Base-by-base conservation (phyloP, 345 rosid genomes). In the Citropsis articulata region DNA sequence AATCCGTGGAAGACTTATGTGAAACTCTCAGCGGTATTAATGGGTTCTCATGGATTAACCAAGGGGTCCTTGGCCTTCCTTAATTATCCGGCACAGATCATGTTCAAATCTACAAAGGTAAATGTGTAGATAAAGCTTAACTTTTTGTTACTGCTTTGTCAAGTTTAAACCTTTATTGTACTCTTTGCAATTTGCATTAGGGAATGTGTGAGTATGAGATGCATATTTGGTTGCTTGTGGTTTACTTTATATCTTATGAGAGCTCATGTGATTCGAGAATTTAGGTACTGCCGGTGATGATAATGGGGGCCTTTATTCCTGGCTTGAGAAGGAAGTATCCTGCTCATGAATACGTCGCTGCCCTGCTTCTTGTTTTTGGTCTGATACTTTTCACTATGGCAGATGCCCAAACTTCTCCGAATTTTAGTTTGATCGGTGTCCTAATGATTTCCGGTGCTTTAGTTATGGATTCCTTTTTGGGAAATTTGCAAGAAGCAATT, bases 91-190 rank as follows among this genome's bases (percentile, higher is more conserved):
- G 99, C 99, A n/a, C 99, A 95, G 81, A 89, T 95, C 82, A 95
- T 95, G 98, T 95, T 96, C 82, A 96, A 96, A 83, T 96, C 99
- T 87, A 96, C 99, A 77, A 94, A 96, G 97, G 99, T 91, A 78
- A 45, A 12, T 45, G 14, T 9, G 12, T 8, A n/a, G 5, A 9
- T 31, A 33, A 13, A n/a, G 62, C 8, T 27, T 22, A n/a, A n/a
- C 62, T 73, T 48, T 24, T 18, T 16, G 28, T 28, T n/a, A 40
- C 5, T 66, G 70, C 33, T 30, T 64, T 63, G 35, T 30, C 22
- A 31, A 64, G 12, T 18, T 35, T 64, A 64, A 31, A 31, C 1
- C 36, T 18, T 30, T 64, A 40, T 27, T 73, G 10, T 57, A 36
- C 30, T 24, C 72, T 68, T 42, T 38, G 53, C 21, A 19, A 13